Evolutionary conservation across 2,329 filamentous ascomycete species (phyloP), one percentile per base, ranked within the genome.

Genomic region (Neodidymelliopsis sp.): DNA sequence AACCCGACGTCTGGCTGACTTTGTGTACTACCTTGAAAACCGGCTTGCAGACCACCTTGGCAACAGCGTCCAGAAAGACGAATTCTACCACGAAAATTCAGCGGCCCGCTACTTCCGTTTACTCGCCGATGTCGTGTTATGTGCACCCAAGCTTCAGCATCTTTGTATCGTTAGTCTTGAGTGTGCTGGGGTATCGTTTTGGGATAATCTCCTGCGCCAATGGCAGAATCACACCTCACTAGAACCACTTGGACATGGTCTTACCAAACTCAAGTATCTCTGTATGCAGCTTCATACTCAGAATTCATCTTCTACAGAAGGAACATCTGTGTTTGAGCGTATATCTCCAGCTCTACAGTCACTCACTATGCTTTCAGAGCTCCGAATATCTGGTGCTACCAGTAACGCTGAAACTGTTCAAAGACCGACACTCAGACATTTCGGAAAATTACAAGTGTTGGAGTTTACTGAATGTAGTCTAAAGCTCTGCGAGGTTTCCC

Each of bases 1-100:
- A 11, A 29, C 45, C 6, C 19, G 15, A 2, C 43, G n/a, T 9
- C 36, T 63, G 2, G 34, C 36, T 4, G 29, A 42, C 0, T 35
- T 60, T 39, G 13, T 69, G 2, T 38, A 53, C 15, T 69, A 67
- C 24, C 41, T 69, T 10, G 67, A 69, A 28, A 67, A 61, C 28
- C 57, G 65, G 7, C 43, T 63, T 3, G 39, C 54, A 12, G 63
- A 69, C 30, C 50, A 57, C 38, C 29, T 41, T 12, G 66, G 63
- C 12, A 60, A 64, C 27, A 50, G 47, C 16, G 50, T 66, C 0
- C 25, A 40, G 11, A 23, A 49, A 8, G 63, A 62, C 27, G n/a
- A 38, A 2, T 24, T 28, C 4, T 33, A 29, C 1, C 39, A 39
- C 5, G 13, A 23, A 7, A 33, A 51, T 1, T 52, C 56, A 36